phyloP scores from a whole-genome alignment of 2,329 filamentous ascomycete species.

The Fusarium sp. region DNA sequence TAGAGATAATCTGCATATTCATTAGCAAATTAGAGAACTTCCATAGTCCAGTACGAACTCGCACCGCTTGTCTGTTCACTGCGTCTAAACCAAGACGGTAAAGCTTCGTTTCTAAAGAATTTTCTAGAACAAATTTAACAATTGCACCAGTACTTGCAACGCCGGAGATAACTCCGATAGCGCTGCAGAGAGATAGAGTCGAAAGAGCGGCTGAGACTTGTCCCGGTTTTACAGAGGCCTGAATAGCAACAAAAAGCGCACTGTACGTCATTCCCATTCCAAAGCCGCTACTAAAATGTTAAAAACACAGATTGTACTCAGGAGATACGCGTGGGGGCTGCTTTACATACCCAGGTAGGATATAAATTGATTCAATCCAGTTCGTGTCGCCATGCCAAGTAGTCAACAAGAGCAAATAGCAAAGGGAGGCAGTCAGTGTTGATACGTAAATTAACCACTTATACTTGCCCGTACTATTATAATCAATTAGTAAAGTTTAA shows the following conservation, averaged over 20 bases:
- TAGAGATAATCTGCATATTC: neutral
- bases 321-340: too few species aligned
- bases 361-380: neutral
- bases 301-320: neutral
- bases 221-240: neutral
- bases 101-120: neutral
- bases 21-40: neutral
- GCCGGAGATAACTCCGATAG: neutral
- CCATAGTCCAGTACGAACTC: neutral
- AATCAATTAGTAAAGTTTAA: neutral
- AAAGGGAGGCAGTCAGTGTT: neutral
- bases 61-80: neutral
- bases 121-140: neutral
- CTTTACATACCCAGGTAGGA: neutral
- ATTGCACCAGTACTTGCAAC: neutral
- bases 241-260: neutral
- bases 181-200: neutral
- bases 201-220: neutral
- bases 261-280: neutral
- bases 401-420: neutral
- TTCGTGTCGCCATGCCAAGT: neutral
- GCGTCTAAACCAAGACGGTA: neutral
- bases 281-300: neutral
- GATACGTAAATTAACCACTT: neutral
- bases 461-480: neutral